Conservation (phyloP, 371 early-diverging fungal species). For the Synchytrium microbalum region DNA sequence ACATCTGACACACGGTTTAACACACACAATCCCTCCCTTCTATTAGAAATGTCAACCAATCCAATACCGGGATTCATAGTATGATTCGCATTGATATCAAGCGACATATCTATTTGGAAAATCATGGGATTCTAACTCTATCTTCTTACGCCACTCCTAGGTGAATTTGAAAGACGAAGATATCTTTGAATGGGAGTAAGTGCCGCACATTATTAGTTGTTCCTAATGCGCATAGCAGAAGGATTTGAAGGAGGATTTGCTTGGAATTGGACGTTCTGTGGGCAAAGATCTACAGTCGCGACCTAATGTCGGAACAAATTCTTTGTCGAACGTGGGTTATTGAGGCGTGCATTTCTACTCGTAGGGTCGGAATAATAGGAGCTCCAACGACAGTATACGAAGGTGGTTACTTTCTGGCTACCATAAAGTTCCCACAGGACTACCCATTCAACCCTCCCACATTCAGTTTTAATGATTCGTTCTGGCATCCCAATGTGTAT, state of each 20-base stretch:
- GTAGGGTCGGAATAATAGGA: constrained; percentile 42
- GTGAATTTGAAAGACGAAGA: constrained; percentile 37
- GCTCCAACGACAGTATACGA: constrained; percentile 40
- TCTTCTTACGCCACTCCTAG: constrained; percentile 11
- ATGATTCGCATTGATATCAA: no score
- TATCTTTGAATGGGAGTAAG: constrained; percentile 43
- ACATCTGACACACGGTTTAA: no score
- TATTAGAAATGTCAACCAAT: no score
- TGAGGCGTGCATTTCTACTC: not conserved
- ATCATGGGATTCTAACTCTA: no score
- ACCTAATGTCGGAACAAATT: no score
- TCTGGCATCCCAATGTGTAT: constrained; percentile 64
- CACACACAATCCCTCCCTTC: no score
- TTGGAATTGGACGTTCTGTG: not conserved
- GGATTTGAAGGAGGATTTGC: not conserved
- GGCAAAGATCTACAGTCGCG: no score
- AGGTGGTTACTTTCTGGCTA: constrained; percentile 44
- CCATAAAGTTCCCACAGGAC: constrained; percentile 51
- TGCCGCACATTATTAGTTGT: not conserved
- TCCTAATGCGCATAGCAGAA: not conserved
- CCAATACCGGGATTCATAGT: not conserved
- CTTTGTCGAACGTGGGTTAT: no score
- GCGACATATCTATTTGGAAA: no score
- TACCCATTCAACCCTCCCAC: constrained; percentile 60
- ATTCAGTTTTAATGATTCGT: constrained; percentile 45